phyloP scores from a whole-genome alignment of 441 rosid species.

The Macaranga tanarius region DNA sequence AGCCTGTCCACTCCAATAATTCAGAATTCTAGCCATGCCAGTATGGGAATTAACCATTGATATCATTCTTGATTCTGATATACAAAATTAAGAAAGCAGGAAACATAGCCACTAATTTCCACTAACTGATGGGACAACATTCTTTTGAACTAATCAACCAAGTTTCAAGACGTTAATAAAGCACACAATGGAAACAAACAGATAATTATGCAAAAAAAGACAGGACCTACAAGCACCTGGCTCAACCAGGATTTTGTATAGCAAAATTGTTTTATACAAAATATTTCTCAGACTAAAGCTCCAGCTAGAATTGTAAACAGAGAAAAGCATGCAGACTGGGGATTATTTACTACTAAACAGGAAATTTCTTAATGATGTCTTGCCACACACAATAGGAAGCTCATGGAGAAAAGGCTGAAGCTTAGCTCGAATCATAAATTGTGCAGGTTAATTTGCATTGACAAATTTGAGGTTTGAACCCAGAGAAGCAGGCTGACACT shows the following conservation, averaged over 20 bases:
- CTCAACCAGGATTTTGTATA: neutral
- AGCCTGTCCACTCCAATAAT: constrained; percentile 3
- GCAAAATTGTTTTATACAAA: neutral
- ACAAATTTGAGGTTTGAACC: neutral
- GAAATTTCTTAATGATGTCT: neutral
- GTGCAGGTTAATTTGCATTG: neutral
- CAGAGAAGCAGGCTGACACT: neutral
- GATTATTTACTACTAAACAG: neutral
- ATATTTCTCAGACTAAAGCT: neutral
- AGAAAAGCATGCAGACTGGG: neutral
- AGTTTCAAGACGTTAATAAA: neutral
- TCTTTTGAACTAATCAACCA: neutral
- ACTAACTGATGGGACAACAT: constrained; percentile 5
- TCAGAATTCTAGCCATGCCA: neutral
- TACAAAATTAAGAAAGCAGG: neutral
- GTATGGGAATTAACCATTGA: neutral
- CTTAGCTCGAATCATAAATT: neutral
- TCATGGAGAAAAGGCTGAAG: neutral
- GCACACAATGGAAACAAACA: neutral
- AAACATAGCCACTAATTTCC: neutral
- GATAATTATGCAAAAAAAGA: neutral
- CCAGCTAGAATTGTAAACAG: neutral
- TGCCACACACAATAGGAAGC: neutral
- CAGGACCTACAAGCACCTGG: neutral
- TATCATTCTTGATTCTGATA: neutral